Percentiles rank a stretch among this genome's conserved stretches.
phyloP scores from a whole-genome alignment of 2,329 filamentous ascomycete genomes.

The Claviceps sp. region DNA sequence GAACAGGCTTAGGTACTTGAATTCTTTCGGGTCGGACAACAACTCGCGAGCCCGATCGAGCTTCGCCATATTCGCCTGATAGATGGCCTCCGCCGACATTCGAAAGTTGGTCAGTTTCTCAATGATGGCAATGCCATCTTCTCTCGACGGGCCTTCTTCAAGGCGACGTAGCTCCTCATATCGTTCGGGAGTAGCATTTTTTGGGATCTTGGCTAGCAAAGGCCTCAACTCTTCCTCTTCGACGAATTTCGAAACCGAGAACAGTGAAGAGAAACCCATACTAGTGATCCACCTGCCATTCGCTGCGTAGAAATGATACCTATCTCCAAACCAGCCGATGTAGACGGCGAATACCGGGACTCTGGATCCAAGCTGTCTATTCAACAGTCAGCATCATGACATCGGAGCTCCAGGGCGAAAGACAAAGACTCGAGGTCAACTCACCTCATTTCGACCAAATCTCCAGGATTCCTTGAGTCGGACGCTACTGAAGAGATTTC shows the following conservation, averaged over 20 bases:
- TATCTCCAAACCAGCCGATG: conserved; percentile 35
- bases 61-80: conserved; percentile 32
- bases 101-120: conserved; percentile 34
- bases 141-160: conserved; percentile 30
- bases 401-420: neutral
- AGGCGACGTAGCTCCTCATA: conserved; percentile 18
- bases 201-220: conserved; percentile 18
- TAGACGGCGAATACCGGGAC: conserved; percentile 38
- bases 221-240: conserved; percentile 26
- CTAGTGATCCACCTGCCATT: conserved; percentile 36
- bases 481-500: conserved; percentile 15
- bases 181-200: conserved; percentile 14
- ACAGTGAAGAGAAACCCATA: conserved; percentile 29
- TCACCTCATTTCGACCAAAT: conserved; percentile 36
- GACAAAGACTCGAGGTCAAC: neutral
- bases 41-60: conserved; percentile 32
- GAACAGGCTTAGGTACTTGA: conserved; percentile 34
- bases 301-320: conserved; percentile 40
- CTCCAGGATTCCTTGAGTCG: conserved; percentile 25
- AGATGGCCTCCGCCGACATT: conserved; percentile 27
- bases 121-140: conserved; percentile 29
- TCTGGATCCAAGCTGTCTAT: conserved; percentile 23
- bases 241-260: conserved; percentile 36
- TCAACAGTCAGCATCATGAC: conserved; percentile 5
- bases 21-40: conserved; percentile 23